Percentiles rank a stretch among this genome's conserved stretches.
phyloP scores from a whole-genome alignment of 78 protist species.

The Dictyostelium brefeldianum region DNA sequence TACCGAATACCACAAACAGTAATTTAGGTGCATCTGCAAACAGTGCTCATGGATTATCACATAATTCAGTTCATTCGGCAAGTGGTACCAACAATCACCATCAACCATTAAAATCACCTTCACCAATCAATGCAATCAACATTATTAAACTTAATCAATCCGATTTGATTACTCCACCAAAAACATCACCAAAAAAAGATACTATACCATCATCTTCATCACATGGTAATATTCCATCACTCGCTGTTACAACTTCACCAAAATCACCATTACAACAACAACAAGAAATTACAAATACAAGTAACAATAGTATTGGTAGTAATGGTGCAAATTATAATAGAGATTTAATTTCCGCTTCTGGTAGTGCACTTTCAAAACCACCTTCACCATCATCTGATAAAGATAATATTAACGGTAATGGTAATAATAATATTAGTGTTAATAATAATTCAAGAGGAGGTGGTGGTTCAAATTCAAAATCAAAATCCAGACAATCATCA shows the following conservation, averaged over 20 bases:
- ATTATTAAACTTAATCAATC: conserved; percentile 24
- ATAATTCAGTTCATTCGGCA: not conserved
- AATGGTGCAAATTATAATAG: not conserved
- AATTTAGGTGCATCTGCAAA: conserved; percentile 12
- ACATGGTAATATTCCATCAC: not conserved
- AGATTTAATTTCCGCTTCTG: conserved; percentile 20
- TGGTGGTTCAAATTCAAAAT: not conserved
- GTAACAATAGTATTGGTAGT: conserved; percentile 16
- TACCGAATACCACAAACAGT: conserved; percentile 16
- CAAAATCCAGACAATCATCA: conserved; percentile 43
- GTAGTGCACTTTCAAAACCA: conserved; percentile 24
- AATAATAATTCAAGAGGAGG: not conserved
- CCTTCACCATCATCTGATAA: conserved; percentile 71
- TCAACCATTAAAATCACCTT: not conserved
- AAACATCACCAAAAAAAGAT: conserved; percentile 41
- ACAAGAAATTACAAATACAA: not conserved
- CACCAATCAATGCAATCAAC: conserved; percentile 27
- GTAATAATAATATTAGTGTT: too few relatives aligned
- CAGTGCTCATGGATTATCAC: not conserved
- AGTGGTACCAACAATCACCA: not conserved
- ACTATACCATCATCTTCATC: not conserved
- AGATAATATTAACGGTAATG: not conserved
- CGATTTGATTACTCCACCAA: conserved; percentile 55
- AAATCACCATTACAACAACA: conserved; percentile 17
- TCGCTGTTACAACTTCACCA: conserved; percentile 10